Evolutionary conservation across 2,329 filamentous ascomycete genomes (phyloP), one percentile per base, ranked within the genome.

Genomic region (Paracorniculantispora psalliotae): DNA sequence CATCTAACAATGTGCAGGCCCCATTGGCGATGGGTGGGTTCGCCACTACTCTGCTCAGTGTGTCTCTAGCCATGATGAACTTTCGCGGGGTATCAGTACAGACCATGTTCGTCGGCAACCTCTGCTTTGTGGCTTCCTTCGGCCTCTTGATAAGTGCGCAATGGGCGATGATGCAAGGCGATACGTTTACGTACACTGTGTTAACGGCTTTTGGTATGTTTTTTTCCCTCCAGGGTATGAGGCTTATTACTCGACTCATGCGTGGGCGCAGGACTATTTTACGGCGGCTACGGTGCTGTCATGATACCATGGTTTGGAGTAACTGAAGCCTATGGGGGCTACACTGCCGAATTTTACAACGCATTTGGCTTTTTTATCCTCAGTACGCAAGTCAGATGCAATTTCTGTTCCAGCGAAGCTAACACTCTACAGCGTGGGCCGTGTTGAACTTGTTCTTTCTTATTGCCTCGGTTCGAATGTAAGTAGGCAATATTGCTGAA

Each of bases 291-390:
- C 8, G 68, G 67, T 0, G 63, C 64, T 19, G 62, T 68, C 5
- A 46, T 69, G 10, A 64, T 67, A 1, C 68, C 67, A 1, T 60
- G 60, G 0, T 58, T 70, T 8, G 66, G 67, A 1, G 59, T 70
- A 13, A 53, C 63, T 2, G 67, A 67, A 1, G 61, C 67, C 0
- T 70, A 69, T 8, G 68, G 68, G 0, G 68, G 66, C 6, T 59
- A 62, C 7, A 67, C 66, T 2, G 52, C 66, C 1, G 64, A 70
- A 33, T 69, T 64, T 33, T 65, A 68, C 28, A 70, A 69, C 26
- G 67, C 68, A 2, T 57, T 69, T 7, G 68, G 68, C 1, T 69
- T 70, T 43, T 70, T n/a, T n/a, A n/a, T n/a, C n/a, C n/a, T n/a
- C n/a, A n/a, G n/a, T n/a, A n/a, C n/a, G n/a, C n/a, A n/a, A n/a